These are phyloP conservation scores for Colletotrichum kahawae DNA, from an alignment of 2,329 filamentous ascomycete genomes.

Conservation along the genomic window DNA sequence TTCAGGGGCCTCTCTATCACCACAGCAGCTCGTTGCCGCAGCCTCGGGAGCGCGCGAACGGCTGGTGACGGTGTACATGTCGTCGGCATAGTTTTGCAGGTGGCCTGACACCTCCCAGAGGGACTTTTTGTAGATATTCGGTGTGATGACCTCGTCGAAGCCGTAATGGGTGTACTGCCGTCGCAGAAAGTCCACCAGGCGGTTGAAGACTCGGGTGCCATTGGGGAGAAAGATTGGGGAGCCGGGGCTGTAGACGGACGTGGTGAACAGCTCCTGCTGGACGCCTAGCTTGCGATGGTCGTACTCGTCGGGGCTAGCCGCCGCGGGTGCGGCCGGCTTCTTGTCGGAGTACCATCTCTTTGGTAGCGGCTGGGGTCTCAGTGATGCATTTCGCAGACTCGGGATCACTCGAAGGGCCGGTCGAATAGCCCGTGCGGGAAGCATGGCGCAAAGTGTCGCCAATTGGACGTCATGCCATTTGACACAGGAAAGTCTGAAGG, in stretches of 20 bases:
- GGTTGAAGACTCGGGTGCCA: constrained; percentile 83
- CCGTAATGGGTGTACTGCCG: constrained; percentile 85
- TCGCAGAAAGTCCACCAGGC: constrained; percentile 80
- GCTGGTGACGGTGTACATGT: constrained; percentile 85
- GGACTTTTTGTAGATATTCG: constrained; percentile 88
- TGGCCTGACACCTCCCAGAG: constrained; percentile 88
- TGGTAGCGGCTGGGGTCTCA: background rate
- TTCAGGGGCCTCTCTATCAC: constrained; percentile 25
- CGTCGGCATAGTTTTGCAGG: constrained; percentile 87
- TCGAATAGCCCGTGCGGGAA: constrained; percentile 26
- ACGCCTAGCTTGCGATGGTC: constrained; percentile 67
- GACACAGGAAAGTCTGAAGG: background rate
- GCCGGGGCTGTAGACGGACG: constrained; percentile 80
- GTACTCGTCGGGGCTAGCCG: constrained; percentile 5
- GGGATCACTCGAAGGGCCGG: constrained; percentile 16
- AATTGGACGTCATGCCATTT: constrained; percentile 12
- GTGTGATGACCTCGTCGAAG: constrained; percentile 87
- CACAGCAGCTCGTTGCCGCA: constrained; percentile 31
- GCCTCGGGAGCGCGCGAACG: constrained; percentile 34
- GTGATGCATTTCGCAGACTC: background rate
- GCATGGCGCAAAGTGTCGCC: constrained; percentile 26
- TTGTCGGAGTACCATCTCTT: constrained; percentile 15
- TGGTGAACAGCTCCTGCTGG: constrained; percentile 79
- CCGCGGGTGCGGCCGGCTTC: background rate
- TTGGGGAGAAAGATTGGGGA: constrained; percentile 86